phyloP scores from a whole-genome alignment of 1,284 basidiomycete genomes.

The Coriolopsis trogii region DNA sequence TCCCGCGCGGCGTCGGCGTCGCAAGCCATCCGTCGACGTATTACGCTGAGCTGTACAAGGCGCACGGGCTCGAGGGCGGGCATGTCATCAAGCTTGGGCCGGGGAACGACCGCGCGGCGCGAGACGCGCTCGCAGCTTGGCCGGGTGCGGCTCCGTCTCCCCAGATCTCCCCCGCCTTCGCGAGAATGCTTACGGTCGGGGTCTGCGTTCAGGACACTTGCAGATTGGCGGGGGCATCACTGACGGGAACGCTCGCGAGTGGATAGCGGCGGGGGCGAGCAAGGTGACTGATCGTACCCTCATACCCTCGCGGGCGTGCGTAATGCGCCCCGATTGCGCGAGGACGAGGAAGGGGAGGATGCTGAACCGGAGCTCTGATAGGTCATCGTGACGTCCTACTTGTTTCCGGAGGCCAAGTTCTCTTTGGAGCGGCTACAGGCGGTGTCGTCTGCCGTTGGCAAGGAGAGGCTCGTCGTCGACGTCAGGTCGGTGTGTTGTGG shows the following conservation, averaged over 20 bases:
- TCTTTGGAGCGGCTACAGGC: constrained; percentile 71
- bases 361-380: too few species aligned
- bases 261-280: constrained; percentile 89
- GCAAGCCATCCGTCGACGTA: constrained; percentile 84
- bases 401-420: constrained; percentile 88
- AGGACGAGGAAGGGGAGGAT: too few species aligned
- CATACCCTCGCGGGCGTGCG: too few species aligned
- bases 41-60: constrained; percentile 82
- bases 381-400: constrained; percentile 96
- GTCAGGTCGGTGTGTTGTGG: constrained; percentile 79
- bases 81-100: constrained; percentile 98
- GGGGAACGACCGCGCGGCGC: constrained; percentile 87
- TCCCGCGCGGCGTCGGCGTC: constrained; percentile 12
- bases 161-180: background rate
- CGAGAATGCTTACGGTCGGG: background rate
- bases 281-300: too few species aligned
- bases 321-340: too few species aligned
- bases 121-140: constrained; percentile 84
- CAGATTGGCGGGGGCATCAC: constrained; percentile 97
- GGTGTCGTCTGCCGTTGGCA: constrained; percentile 74
- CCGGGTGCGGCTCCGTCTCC: constrained; percentile 51
- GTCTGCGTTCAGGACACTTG: constrained; percentile 55
- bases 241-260: constrained; percentile 77
- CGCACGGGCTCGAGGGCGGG: constrained; percentile 77
- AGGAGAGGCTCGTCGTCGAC: constrained; percentile 92